These are phyloP conservation scores for Erysimum cheiri DNA, from an alignment of 441 rosid genomes.

Conservation along the genomic window DNA sequence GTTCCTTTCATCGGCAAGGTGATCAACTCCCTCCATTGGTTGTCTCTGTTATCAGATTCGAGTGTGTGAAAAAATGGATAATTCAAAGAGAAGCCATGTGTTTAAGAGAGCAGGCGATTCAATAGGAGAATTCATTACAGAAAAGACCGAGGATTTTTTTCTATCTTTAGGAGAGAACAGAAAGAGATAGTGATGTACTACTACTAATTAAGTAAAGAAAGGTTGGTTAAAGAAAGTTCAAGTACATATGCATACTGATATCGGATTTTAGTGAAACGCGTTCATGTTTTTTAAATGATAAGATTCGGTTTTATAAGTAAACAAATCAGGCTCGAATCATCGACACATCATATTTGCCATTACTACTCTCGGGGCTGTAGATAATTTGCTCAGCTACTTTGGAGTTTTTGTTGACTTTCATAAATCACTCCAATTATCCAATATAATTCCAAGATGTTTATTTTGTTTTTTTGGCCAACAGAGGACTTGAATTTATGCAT, in stretches of 20 bases:
- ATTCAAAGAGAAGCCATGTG: slow-evolving; percentile 3
- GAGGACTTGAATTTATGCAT: too few species aligned
- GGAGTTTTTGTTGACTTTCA: background rate
- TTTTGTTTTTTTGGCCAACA: too few species aligned
- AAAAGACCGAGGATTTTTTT: background rate
- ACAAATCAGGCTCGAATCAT: background rate
- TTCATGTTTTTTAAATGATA: too few species aligned
- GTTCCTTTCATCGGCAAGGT: slow-evolving; percentile 65
- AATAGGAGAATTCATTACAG: background rate
- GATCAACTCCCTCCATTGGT: slow-evolving; percentile 56
- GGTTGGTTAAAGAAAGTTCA: too few species aligned
- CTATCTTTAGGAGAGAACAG: background rate
- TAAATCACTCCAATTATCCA: too few species aligned
- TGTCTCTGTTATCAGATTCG: background rate
- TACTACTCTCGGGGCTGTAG: background rate
- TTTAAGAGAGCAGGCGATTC: background rate
- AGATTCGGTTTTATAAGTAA: too few species aligned
- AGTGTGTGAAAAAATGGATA: background rate
- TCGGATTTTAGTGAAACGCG: too few species aligned
- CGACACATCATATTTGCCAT: background rate
- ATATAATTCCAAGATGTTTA: too few species aligned
- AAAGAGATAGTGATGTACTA: background rate
- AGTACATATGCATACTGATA: too few species aligned
- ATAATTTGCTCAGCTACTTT: background rate
- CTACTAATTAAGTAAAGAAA: too few species aligned